A percentile compares a stretch with the other conserved stretches of the same genome.
phyloP scores from a whole-genome alignment of 805 yeast species.

The Candida oleophila region DNA sequence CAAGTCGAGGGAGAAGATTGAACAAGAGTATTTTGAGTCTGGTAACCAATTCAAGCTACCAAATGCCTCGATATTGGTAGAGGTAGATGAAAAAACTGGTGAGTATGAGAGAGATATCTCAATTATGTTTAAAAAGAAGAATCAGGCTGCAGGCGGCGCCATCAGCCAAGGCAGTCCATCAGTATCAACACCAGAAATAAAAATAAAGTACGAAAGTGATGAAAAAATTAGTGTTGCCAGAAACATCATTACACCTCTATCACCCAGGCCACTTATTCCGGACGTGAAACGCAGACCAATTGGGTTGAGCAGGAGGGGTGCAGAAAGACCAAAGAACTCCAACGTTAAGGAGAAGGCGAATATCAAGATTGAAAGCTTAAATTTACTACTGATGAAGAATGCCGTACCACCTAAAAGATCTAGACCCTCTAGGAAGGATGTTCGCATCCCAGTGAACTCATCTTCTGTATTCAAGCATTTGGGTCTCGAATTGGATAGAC shows the following conservation, averaged over 20 bases:
- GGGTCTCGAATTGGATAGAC: not conserved
- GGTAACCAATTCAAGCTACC: conserved; percentile 26
- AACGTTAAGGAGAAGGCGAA: not conserved
- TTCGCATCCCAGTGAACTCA: not conserved
- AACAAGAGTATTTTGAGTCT: conserved; percentile 8
- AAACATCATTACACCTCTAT: not conserved
- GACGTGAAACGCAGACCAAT: conserved; percentile 1
- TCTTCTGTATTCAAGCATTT: not conserved
- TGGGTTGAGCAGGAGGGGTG: not conserved
- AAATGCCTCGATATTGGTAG: conserved; percentile 25
- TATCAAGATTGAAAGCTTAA: not conserved
- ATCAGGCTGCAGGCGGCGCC: not conserved
- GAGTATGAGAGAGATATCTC: conserved; percentile 39
- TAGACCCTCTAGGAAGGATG: not conserved
- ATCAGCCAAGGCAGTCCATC: not conserved
- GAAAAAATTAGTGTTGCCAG: not conserved
- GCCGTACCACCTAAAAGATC: not conserved
- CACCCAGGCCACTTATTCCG: not conserved
- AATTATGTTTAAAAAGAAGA: conserved; percentile 10
- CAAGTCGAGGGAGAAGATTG: conserved; percentile 12
- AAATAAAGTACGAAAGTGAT: not conserved
- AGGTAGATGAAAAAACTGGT: conserved; percentile 28
- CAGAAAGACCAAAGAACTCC: not conserved
- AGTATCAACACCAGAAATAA: not conserved
- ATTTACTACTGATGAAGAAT: not conserved